phyloP scores from a whole-genome alignment of 768 basidiomycete species.

The Boletus pseudo-olivaceus region DNA sequence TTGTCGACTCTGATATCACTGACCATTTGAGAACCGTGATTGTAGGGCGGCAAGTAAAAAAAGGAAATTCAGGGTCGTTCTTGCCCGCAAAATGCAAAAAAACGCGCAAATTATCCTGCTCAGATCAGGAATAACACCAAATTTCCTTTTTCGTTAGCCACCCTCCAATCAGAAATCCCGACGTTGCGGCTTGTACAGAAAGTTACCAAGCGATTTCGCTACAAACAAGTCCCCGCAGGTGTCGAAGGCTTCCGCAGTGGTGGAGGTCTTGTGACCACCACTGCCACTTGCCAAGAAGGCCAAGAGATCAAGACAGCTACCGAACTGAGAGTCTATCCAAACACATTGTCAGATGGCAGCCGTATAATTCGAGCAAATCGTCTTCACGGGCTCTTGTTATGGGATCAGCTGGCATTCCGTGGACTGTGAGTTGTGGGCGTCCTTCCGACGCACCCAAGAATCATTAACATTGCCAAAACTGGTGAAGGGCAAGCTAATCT shows the following conservation, averaged over 20 bases:
- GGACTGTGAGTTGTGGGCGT: not conserved
- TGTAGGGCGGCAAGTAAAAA: not conserved
- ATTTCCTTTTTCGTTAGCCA: not conserved
- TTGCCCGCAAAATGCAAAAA: not conserved
- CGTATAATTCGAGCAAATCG: not conserved
- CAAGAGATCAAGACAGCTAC: not conserved
- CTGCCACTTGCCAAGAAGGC: not conserved
- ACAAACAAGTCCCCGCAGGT: too few species aligned
- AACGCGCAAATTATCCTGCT: not conserved
- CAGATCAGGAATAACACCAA: not conserved
- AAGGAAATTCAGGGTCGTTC: slow-evolving; percentile 5
- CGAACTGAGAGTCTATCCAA: not conserved
- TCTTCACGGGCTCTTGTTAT: not conserved
- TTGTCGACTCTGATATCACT: too few species aligned
- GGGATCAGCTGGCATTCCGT: not conserved
- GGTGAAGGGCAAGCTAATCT: not conserved
- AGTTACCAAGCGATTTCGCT: not conserved
- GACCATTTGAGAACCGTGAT: not conserved
- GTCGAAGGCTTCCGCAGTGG: too few species aligned
- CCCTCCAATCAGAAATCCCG: not conserved
- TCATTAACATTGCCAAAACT: not conserved
- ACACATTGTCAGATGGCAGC: not conserved
- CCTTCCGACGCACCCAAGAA: not conserved
- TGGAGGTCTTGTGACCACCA: not conserved
- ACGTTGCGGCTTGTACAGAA: too few species aligned